Evolutionary conservation across 495 filamentous ascomycete species (phyloP).

Genomic region (Aspergillus asperescens): DNA sequence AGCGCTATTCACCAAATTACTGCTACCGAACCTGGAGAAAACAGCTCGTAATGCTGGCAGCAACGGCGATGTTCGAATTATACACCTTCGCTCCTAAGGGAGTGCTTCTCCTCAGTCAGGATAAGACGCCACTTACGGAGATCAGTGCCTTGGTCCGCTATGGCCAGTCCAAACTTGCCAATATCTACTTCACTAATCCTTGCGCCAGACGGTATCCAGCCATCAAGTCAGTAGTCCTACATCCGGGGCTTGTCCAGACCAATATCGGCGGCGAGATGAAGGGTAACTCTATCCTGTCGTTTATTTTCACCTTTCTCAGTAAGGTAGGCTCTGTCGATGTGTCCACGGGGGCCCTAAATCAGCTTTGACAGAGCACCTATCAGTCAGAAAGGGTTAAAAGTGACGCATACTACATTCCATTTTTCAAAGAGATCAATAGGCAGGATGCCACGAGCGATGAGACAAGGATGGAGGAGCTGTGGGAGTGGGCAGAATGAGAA

Average conservation of each 20-base stretch:
- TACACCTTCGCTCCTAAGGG: conserved; percentile 10
- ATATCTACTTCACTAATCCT: conserved; percentile 53
- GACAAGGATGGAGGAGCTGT: conserved; percentile 28
- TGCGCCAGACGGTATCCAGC: conserved; percentile 45
- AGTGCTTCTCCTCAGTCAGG: conserved; percentile 1
- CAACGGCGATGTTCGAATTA: conserved; percentile 26
- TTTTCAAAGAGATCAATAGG: conserved; percentile 38
- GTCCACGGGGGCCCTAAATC: conserved; percentile 42
- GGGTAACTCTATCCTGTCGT: background rate
- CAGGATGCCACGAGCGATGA: conserved; percentile 30
- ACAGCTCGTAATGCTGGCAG: background rate
- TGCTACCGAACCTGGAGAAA: conserved; percentile 49
- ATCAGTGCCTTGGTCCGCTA: conserved; percentile 46
- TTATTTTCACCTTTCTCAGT: conserved; percentile 9
- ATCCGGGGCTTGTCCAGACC: conserved; percentile 36
- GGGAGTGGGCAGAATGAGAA: conserved; percentile 46
- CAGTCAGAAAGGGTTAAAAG: conserved; percentile 10
- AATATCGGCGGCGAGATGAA: background rate
- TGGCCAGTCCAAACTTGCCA: conserved; percentile 60
- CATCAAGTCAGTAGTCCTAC: conserved; percentile 35
- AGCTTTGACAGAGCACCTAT: conserved; percentile 48
- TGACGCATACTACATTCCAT: conserved; percentile 47
- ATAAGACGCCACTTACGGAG: background rate
- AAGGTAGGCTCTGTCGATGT: conserved; percentile 11
- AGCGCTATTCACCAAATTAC: conserved; percentile 51